phyloP scores from a whole-genome alignment of 1,139 yeast species.

The Kodamaea derodonti region DNA sequence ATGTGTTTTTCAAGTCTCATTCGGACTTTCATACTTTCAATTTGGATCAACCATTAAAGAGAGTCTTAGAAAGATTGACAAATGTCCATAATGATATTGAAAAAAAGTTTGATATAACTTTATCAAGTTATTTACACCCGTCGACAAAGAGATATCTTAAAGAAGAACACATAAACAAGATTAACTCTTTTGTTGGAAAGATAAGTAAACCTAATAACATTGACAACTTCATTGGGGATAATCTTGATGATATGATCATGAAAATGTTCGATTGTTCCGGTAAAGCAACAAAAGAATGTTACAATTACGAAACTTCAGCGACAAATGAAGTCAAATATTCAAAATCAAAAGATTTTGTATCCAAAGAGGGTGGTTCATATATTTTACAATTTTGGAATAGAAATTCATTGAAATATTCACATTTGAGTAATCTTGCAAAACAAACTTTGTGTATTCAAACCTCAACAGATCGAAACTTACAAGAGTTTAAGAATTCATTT shows the following conservation, averaged over 20 bases:
- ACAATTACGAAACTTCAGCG: conserved; percentile 22
- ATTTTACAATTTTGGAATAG: conserved; percentile 20
- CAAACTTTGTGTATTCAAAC: conserved; percentile 17
- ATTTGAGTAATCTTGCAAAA: conserved; percentile 14
- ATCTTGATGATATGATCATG: conserved; percentile 23
- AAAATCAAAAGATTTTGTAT: conserved; percentile 8
- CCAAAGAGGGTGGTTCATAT: conserved; percentile 15
- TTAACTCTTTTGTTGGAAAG: conserved; percentile 10
- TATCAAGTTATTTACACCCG: conserved; percentile 26
- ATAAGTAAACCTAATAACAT: neutral
- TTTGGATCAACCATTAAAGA: conserved; percentile 6
- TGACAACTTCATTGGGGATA: neutral
- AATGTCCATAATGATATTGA: conserved; percentile 13
- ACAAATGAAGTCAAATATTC: conserved; percentile 11
- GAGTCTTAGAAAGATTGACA: conserved; percentile 5
- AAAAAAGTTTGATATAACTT: conserved; percentile 15
- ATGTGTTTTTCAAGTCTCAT: conserved; percentile 7
- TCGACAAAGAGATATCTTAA: conserved; percentile 22
- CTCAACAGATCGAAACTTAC: conserved; percentile 14
- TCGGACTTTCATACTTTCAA: conserved; percentile 1
- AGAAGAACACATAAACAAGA: conserved; percentile 15
- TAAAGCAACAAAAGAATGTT: conserved; percentile 22
- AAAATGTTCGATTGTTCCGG: conserved; percentile 27
- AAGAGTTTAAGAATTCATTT: conserved; percentile 16
- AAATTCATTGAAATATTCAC: conserved; percentile 15